Conservation (phyloP, 495 filamentous ascomycete genomes). For the Neurospora sp. region DNA sequence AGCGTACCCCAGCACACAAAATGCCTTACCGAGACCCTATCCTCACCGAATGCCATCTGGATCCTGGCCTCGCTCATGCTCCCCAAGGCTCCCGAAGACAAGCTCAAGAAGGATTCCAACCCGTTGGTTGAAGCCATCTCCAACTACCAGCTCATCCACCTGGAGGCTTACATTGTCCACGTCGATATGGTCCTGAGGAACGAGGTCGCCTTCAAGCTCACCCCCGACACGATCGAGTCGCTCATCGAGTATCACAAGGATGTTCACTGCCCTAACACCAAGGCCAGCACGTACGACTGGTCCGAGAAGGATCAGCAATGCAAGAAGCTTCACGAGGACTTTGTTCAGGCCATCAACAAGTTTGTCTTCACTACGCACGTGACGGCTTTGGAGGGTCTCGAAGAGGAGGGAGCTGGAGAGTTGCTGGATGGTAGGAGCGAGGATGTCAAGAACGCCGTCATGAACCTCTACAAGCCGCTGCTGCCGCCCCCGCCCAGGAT, state of each 20-base stretch:
- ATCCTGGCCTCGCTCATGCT: conserved; percentile 90
- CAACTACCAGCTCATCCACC: conserved; percentile 89
- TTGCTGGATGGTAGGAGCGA: conserved; percentile 84
- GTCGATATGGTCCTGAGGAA: conserved; percentile 98
- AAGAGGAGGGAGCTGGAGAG: conserved; percentile 95
- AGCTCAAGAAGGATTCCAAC: conserved; percentile 76
- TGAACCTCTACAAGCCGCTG: conserved; percentile 76
- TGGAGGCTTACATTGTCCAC: conserved; percentile 97
- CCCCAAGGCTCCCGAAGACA: conserved; percentile 78
- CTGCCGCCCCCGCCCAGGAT: conserved; percentile 87
- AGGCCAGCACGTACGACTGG: conserved; percentile 88
- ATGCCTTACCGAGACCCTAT: conserved; percentile 94
- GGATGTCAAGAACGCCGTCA: conserved; percentile 82
- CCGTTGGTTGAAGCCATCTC: conserved; percentile 82
- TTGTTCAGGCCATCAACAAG: conserved; percentile 93
- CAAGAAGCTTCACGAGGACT: conserved; percentile 97
- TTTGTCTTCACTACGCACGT: conserved; percentile 91
- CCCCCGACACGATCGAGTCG: conserved; percentile 89
- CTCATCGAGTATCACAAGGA: conserved; percentile 97
- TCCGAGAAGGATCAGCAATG: conserved; percentile 91
- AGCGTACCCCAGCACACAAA: conserved; percentile 92
- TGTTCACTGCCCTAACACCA: conserved; percentile 83
- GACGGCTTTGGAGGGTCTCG: conserved; percentile 84
- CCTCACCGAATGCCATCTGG: conserved; percentile 88
- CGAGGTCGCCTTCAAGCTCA: conserved; percentile 97